Evolutionary conservation across 768 basidiomycete genomes (phyloP).

Genomic region (Collybiopsis confluens): DNA sequence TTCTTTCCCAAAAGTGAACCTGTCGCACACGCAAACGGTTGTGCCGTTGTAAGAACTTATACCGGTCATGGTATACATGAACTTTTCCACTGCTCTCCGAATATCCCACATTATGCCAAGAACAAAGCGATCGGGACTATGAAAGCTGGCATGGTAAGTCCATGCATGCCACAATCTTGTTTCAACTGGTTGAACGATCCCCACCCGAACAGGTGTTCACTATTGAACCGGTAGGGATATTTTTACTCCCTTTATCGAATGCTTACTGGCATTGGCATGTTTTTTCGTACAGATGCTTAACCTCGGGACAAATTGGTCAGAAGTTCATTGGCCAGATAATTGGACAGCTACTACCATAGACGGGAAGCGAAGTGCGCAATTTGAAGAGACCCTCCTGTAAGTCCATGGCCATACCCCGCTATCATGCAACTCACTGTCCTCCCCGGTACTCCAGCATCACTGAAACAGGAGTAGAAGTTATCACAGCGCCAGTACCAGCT

Average conservation of each 20-base stretch:
- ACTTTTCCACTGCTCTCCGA: constrained; percentile 81
- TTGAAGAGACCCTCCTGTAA: constrained; percentile 94
- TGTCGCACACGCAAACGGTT: constrained; percentile 76
- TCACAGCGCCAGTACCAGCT: constrained; percentile 52
- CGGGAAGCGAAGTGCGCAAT: constrained; percentile 90
- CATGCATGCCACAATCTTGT: constrained; percentile 1
- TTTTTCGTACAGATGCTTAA: constrained; percentile 80
- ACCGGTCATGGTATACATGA: constrained; percentile 89
- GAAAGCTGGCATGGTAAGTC: constrained; percentile 86
- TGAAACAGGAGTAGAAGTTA: constrained; percentile 83
- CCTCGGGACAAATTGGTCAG: constrained; percentile 70
- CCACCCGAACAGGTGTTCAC: constrained; percentile 40
- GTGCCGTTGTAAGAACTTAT: constrained; percentile 88
- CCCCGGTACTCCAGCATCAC: constrained; percentile 59
- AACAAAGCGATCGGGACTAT: constrained; percentile 91
- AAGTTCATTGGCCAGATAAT: constrained; percentile 87
- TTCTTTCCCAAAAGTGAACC: constrained; percentile 56
- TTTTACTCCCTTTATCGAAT: background rate
- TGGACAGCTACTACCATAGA: constrained; percentile 96
- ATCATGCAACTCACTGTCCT: too few relatives aligned
- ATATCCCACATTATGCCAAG: constrained; percentile 92
- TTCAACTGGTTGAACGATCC: constrained; percentile 26
- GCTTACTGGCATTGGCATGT: constrained; percentile 4
- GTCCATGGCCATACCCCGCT: too few relatives aligned
- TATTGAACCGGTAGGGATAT: constrained; percentile 62